Evolutionary conservation across 1,139 yeast genomes (phyloP), one percentile per base, ranked within the genome.

Genomic region (Keqinozyma sinolaborantium): DNA sequence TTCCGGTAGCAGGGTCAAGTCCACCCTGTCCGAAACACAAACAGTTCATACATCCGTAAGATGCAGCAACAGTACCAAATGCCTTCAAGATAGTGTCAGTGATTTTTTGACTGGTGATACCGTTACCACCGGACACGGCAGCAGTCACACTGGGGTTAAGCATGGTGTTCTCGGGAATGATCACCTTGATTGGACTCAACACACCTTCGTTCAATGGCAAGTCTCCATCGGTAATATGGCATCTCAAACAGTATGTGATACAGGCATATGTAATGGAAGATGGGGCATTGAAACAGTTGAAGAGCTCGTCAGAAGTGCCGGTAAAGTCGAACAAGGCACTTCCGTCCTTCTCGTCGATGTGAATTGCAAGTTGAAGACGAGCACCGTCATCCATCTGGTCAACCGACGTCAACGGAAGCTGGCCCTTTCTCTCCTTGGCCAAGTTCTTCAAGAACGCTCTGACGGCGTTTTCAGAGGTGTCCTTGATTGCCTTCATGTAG

Each of bases 361-460:
- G 61, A 32, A 79, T 64, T 10, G 52, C 44, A n/a, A 78, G 60
- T 14, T 56, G 41, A 28, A 79, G 70, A 12, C 60, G 57, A 2
- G 83, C 69, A 3, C 85, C 85, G 45, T 79, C 84, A 47, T 79
- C 85, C 59, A 79, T 65, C 36, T 51, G 66, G 41, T 79, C 85
- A 14, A 48, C 55, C 12, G 82, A 77, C 11, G 41, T 41, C 16
- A 79, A 51, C 7, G 59, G 53, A 11, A 56, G 46, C 21, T 59
- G 51, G 3, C 50, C 56, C 27, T 40, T 51, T 37, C 53, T 48
- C 20, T 47, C 43, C 23, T 56, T 53, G 10, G 68, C 65, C 28
- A 42, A 42, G 2, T 47, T 41, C 35, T 56, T 61, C 34, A 77
- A 55, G 32, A 69, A 58, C 24, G 52, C 53, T 8, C 77, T 59